Conservation (phyloP, 768 basidiomycete species). For the Boletus patriciae region DNA sequence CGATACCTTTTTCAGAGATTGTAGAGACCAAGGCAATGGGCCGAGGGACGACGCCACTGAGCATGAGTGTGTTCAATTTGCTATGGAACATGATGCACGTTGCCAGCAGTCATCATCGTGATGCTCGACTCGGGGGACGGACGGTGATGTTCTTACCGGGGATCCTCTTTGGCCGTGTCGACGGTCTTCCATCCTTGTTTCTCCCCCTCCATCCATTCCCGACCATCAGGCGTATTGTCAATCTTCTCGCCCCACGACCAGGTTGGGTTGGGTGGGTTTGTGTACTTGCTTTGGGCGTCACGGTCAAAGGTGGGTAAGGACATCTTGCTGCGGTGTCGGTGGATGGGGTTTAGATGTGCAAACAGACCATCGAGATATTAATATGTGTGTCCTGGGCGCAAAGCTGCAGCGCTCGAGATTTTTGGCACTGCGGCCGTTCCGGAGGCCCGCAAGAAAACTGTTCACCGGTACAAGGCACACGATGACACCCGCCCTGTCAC, state of each 20-base stretch:
- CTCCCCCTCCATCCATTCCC: slow-evolving; percentile 35
- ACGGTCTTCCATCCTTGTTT: slow-evolving; percentile 36
- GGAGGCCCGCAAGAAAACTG: too few relatives aligned
- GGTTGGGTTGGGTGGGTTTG: slow-evolving; percentile 30
- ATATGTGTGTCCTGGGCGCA: too few relatives aligned
- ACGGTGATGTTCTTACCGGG: slow-evolving; percentile 16
- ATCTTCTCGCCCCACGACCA: slow-evolving; percentile 34
- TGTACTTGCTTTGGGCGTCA: slow-evolving; percentile 18
- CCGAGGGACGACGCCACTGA: slow-evolving; percentile 41
- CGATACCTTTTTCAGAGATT: slow-evolving; percentile 32
- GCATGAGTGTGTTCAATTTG: slow-evolving; percentile 35
- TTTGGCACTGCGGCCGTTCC: too few relatives aligned
- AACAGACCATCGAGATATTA: background rate
- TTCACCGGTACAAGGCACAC: too few relatives aligned
- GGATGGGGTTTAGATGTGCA: background rate
- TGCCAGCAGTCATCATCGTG: background rate
- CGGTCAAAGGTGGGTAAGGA: slow-evolving; percentile 25
- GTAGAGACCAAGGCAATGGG: slow-evolving; percentile 48
- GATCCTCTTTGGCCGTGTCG: slow-evolving; percentile 27
- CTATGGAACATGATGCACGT: slow-evolving; percentile 4
- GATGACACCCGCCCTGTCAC: background rate
- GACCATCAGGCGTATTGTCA: slow-evolving; percentile 24
- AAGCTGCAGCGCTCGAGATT: too few relatives aligned
- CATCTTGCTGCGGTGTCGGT: slow-evolving; percentile 4
- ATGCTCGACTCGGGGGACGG: too few relatives aligned